These are phyloP conservation scores for Chlorella sp. DNA, from an alignment of 139 green algal genomes.

Conservation along the genomic window DNA sequence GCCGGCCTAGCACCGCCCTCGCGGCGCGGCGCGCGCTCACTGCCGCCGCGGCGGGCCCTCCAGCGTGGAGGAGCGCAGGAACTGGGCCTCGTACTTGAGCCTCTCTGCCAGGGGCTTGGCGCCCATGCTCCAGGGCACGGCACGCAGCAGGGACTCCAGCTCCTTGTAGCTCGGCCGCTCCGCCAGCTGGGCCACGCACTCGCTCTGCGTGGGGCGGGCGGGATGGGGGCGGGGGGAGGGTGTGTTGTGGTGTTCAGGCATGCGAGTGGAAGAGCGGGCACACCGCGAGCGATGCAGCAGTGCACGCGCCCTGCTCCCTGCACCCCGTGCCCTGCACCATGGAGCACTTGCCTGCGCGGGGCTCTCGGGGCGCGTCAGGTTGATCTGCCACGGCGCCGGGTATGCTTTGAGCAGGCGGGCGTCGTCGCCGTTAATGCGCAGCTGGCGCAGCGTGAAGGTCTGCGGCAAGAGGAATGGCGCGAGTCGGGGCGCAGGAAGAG, in stretches of 20 bases:
- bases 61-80: constrained; percentile 51
- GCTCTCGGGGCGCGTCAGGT: constrained; percentile 18
- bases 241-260: neutral
- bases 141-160: constrained; percentile 59
- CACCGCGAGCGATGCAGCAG: neutral
- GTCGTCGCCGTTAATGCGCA: constrained; percentile 69
- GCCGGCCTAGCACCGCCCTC: no score
- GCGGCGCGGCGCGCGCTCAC: neutral
- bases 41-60: constrained; percentile 14
- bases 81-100: constrained; percentile 54
- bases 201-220: no score
- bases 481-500: no score
- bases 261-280: neutral
- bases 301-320: neutral
- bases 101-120: constrained; percentile 60
- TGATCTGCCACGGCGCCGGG: constrained; percentile 60
- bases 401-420: constrained; percentile 53
- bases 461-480: no score
- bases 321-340: constrained; percentile 3
- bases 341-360: neutral
- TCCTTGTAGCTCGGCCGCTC: constrained; percentile 58
- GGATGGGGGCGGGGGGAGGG: no score
- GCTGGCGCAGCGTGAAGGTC: constrained; percentile 70
- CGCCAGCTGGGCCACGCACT: constrained; percentile 40
- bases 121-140: constrained; percentile 37